phyloP scores from a whole-genome alignment of 257 asterid genomes.

The Solanum paucissectum region DNA sequence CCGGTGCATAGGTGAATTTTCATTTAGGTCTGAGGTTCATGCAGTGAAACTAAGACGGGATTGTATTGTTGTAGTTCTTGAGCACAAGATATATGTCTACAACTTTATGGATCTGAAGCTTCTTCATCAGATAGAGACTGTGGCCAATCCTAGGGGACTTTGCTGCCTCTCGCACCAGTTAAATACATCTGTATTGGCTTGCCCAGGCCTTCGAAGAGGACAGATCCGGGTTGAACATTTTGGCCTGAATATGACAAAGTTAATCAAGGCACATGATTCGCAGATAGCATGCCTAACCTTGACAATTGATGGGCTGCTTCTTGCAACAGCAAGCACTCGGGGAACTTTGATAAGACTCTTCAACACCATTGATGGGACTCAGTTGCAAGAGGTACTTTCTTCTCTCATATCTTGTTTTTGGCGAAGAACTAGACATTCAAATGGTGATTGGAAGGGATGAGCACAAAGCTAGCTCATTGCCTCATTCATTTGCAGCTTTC shows the following conservation, averaged over 20 bases:
- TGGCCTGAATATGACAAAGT: slow-evolving; percentile 66
- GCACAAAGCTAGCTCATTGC: neutral
- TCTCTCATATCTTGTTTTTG: neutral
- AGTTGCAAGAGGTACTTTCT: slow-evolving; percentile 77
- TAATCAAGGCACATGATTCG: slow-evolving; percentile 82
- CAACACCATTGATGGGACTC: slow-evolving; percentile 92
- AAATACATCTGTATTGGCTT: slow-evolving; percentile 72
- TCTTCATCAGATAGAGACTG: slow-evolving; percentile 87
- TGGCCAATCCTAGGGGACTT: slow-evolving; percentile 74
- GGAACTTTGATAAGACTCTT: slow-evolving; percentile 93
- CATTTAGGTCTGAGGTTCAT: slow-evolving; percentile 88
- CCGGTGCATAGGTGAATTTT: slow-evolving; percentile 82
- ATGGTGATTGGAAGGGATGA: neutral
- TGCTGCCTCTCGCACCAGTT: slow-evolving; percentile 80
- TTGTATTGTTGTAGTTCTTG: slow-evolving; percentile 73
- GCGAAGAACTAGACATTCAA: neutral
- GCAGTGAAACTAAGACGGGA: slow-evolving; percentile 81
- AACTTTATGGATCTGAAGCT: slow-evolving; percentile 82
- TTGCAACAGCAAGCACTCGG: slow-evolving; percentile 81
- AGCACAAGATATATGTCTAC: slow-evolving; percentile 84
- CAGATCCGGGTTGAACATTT: slow-evolving; percentile 93
- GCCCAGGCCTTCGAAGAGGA: slow-evolving; percentile 78
- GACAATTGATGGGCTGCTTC: slow-evolving; percentile 89
- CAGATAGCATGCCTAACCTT: slow-evolving; percentile 70
- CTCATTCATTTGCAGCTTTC: neutral